Evolutionary conservation across 2,329 filamentous ascomycete species (phyloP).

Genomic region (Verticillium klebahnii): DNA sequence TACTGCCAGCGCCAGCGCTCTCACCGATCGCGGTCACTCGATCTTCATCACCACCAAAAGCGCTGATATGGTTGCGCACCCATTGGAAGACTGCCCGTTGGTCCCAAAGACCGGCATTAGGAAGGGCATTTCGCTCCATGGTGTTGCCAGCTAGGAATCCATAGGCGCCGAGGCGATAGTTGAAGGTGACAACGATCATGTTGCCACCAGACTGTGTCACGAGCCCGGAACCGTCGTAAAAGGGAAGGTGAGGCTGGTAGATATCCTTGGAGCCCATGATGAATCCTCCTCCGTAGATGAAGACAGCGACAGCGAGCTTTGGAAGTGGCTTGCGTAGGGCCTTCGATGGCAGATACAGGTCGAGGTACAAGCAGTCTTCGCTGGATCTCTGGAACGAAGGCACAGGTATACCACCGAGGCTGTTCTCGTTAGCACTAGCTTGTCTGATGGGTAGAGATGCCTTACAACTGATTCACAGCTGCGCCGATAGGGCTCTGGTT

Average conservation of each 20-base stretch:
- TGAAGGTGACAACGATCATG: slow-evolving; percentile 40
- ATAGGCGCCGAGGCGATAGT: slow-evolving; percentile 44
- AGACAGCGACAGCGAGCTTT: slow-evolving; percentile 39
- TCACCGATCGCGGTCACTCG: slow-evolving; percentile 45
- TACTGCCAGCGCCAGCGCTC: slow-evolving; percentile 44
- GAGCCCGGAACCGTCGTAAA: slow-evolving; percentile 32
- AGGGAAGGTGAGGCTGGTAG: slow-evolving; percentile 24
- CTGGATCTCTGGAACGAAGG: slow-evolving; percentile 22
- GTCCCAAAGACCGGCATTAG: slow-evolving; percentile 39
- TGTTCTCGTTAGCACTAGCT: slow-evolving; percentile 6
- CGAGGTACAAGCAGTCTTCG: slow-evolving; percentile 46
- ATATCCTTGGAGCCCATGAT: slow-evolving; percentile 35
- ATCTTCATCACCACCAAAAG: slow-evolving; percentile 41
- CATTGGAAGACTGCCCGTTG: slow-evolving; percentile 41
- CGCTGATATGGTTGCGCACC: slow-evolving; percentile 39
- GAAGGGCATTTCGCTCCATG: slow-evolving; percentile 33
- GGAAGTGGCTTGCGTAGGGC: slow-evolving; percentile 28
- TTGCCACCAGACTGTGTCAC: slow-evolving; percentile 28
- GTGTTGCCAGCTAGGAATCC: slow-evolving; percentile 41
- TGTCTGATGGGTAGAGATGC: background rate
- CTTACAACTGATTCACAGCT: slow-evolving; percentile 28
- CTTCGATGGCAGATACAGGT: slow-evolving; percentile 41
- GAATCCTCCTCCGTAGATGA: slow-evolving; percentile 41
- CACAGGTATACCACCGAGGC: slow-evolving; percentile 24
- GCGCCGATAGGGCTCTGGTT: slow-evolving; percentile 25